Conservation (phyloP, 106 monocot species). For the Phalaenopsis aphrodite region DNA sequence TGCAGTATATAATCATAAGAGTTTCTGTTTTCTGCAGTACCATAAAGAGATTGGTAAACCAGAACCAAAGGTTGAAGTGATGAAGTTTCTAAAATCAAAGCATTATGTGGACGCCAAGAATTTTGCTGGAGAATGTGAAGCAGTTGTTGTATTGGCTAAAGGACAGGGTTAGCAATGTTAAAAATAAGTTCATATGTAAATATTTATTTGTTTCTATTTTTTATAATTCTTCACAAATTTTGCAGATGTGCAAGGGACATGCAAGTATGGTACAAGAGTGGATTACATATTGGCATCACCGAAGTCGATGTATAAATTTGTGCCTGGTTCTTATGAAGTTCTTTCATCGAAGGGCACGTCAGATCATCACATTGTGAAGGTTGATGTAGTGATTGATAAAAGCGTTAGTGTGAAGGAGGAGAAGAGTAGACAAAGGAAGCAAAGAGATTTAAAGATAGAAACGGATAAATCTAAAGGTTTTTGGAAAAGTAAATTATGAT, state of each 20-base stretch:
- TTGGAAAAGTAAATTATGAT: slow-evolving; percentile 17
- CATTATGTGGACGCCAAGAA: slow-evolving; percentile 76
- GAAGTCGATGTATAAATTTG: slow-evolving; percentile 54
- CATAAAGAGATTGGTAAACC: slow-evolving; percentile 75
- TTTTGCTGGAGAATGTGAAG: slow-evolving; percentile 75
- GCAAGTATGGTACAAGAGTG: slow-evolving; percentile 74
- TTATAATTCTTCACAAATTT: neutral
- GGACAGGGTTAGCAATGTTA: slow-evolving; percentile 59
- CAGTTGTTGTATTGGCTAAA: slow-evolving; percentile 81
- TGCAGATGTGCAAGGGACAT: slow-evolving; percentile 84
- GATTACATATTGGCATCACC: slow-evolving; percentile 75
- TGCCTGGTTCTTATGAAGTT: slow-evolving; percentile 75
- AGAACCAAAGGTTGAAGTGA: slow-evolving; percentile 75
- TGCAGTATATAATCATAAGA: neutral
- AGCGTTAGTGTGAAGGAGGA: neutral
- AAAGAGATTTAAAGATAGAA: slow-evolving; percentile 30
- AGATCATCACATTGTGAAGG: slow-evolving; percentile 81
- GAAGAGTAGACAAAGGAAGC: slow-evolving; percentile 10
- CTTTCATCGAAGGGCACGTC: slow-evolving; percentile 80
- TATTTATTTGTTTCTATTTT: neutral
- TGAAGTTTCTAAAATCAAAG: slow-evolving; percentile 63
- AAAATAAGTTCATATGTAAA: neutral
- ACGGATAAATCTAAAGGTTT: slow-evolving; percentile 27
- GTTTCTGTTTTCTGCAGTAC: slow-evolving; percentile 22
- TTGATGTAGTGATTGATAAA: slow-evolving; percentile 20